Base-by-base conservation (phyloP, 1,284 basidiomycete genomes). In the Sporisorium reilianum region DNA sequence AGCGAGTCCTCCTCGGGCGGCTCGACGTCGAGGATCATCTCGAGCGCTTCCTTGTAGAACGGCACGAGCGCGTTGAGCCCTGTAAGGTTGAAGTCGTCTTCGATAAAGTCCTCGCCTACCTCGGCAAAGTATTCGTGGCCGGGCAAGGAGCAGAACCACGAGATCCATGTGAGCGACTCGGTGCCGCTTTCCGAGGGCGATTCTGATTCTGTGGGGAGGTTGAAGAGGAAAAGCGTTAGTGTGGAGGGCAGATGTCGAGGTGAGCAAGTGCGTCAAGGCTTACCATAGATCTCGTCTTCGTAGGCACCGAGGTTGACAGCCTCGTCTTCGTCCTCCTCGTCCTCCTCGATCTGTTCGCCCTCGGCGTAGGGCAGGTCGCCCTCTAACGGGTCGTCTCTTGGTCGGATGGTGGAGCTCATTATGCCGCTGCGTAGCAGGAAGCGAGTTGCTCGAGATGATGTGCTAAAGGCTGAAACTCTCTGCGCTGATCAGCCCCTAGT, bases 1-100 rank as follows among this genome's bases (percentile, higher is more conserved):
- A 93, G 90, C 25, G 93, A 90, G 85, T 99, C 97, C 85, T 99
- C 97, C 82, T 96, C 75, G 58, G 63, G 85, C 87, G 97, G 94
- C 87, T 99, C 97, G 55, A 99, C 96, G 86, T 99, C 97, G 66
- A 99, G 87, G n/a, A 99, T 95, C 97, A 99, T 99, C 87, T 99
- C 97, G 90, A 99, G 91, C 28, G 97, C 97, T 86, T 99, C 97
- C 86, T 97, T 95, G 94, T 97, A 99, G 85, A 99, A 99, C 10
- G 97, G 88, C 1, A 99, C 95, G 89, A 97, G 91, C 20, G 90
- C 89, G 84, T 95, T 95, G 75, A 99, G 87, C 2, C 97, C 97
- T 0, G 97, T 99, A 57, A 99, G 88, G 87, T 99, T 99, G 87
- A 99, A 99, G 85, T 99, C 97, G 86, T 99, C 97, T 85, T 99